Conservation (phyloP, 139 green algal genomes). For the Axilococcus clingmanii region DNA sequence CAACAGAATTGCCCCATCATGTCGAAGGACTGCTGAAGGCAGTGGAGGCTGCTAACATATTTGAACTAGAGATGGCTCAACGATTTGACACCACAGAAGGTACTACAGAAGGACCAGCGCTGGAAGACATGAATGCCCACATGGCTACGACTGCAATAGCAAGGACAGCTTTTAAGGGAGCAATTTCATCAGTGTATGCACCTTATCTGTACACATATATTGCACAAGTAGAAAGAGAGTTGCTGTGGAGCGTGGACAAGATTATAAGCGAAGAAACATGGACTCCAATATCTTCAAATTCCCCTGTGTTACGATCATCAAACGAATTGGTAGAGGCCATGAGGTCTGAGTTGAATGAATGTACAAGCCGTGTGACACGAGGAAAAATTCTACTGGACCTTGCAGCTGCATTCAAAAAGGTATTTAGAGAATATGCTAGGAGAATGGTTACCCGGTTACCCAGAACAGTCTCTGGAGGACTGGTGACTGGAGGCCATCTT, state of each 20-base stretch:
- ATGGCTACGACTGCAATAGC: constrained; percentile 24
- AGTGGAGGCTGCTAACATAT: constrained; percentile 91
- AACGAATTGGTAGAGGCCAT: constrained; percentile 78
- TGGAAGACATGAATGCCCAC: constrained; percentile 17
- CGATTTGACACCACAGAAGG: constrained; percentile 46
- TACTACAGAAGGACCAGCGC: not conserved
- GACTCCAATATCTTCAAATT: constrained; percentile 47
- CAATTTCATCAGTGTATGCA: constrained; percentile 67
- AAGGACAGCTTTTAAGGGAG: constrained; percentile 53
- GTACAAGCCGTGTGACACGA: constrained; percentile 13
- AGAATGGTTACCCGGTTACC: constrained; percentile 67
- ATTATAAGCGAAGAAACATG: constrained; percentile 77
- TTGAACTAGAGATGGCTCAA: constrained; percentile 86
- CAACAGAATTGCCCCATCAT: constrained; percentile 33
- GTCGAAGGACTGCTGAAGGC: constrained; percentile 76
- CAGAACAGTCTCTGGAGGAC: constrained; percentile 45
- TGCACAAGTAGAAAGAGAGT: constrained; percentile 58
- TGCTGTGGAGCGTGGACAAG: constrained; percentile 56
- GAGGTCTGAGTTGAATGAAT: constrained; percentile 36
- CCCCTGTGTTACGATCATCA: constrained; percentile 38
- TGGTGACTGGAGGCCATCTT: constrained; percentile 7
- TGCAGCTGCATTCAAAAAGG: constrained; percentile 39
- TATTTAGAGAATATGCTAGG: constrained; percentile 64
- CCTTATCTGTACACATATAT: constrained; percentile 67
- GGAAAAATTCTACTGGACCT: constrained; percentile 66